Base-by-base conservation (phyloP, 805 yeast species). In the Cyberlindnera saturnus region DNA sequence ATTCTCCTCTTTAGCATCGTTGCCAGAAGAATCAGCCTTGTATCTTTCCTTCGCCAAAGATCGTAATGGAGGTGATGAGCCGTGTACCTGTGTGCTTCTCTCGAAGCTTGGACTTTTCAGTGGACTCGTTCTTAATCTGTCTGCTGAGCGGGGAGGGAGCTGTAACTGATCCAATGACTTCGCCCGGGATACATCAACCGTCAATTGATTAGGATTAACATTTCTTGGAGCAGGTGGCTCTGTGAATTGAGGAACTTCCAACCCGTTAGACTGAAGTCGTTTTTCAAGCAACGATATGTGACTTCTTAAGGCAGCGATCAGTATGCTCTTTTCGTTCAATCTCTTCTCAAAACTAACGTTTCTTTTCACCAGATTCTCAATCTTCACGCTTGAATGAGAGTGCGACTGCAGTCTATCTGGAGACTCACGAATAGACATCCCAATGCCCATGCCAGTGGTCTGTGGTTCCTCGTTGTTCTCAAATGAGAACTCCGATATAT, bases 101-200 rank as follows among this genome's bases (percentile, higher is more conserved):
- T 15, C n/a, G 26, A 23, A 29, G 14, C 9, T n/a, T 32, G 34
- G 40, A 13, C 40, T 38, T 18, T 19, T 31, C 17, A 38, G 16
- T 5, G 50, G 46, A 23, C 43, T 40, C 11, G 46, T 39, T 29
- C 35, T 53, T 6, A 47, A 48, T 40, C 73, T 62, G 28, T 67
- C 67, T 0, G 65, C 64, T 1, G 74, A 69, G 42, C 74, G 57
- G 29, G 70, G 67, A 8, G 74, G 74, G 15, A 61, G 52, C 5
- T 46, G 50, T 6, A 61, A 34, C 28, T 43, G 39, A 3, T 49
- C 53, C 9, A 42, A 9, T 1, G 40, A 31, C 23, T 42, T 40
- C n/a, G 32, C 32, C 5, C 18, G 35, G 2, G 29, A n/a, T 2
- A 35, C 14, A 13, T 46, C 49, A 14, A 36, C 38, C 19, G 31